phyloP scores from a whole-genome alignment of 371 early-diverging fungal genomes.

The Sporodiniella umbellata region DNA sequence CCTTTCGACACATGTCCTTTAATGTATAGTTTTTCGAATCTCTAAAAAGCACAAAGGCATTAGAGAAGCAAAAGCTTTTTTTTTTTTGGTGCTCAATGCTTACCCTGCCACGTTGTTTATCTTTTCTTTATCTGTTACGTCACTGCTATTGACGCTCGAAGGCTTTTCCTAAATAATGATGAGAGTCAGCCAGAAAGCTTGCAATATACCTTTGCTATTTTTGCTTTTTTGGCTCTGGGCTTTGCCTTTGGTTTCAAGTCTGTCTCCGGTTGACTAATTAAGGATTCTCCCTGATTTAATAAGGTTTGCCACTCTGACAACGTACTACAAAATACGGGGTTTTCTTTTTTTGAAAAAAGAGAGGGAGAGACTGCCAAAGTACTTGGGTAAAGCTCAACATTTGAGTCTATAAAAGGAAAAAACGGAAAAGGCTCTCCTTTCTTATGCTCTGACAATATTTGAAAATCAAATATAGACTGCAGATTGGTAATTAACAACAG shows the following conservation, averaged over 20 bases:
- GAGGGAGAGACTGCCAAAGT: slow-evolving; percentile 6
- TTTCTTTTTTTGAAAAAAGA: slow-evolving; percentile 34
- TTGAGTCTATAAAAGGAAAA: slow-evolving; percentile 28
- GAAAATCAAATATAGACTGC: slow-evolving; percentile 41
- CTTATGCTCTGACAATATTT: slow-evolving; percentile 34
- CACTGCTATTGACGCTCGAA: too few species aligned
- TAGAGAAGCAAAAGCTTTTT: too few species aligned
- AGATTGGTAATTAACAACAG: neutral
- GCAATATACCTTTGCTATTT: neutral
- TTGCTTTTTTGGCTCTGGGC: slow-evolving; percentile 4
- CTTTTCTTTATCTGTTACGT: slow-evolving; percentile 43
- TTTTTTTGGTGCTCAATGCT: neutral
- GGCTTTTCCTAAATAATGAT: too few species aligned
- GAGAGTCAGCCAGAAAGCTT: too few species aligned
- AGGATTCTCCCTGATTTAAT: slow-evolving; percentile 24
- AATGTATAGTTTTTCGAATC: slow-evolving; percentile 49
- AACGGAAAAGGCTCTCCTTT: slow-evolving; percentile 28
- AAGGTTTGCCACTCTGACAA: slow-evolving; percentile 40
- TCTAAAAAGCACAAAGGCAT: too few species aligned
- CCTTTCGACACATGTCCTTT: slow-evolving; percentile 53
- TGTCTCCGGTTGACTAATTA: slow-evolving; percentile 2
- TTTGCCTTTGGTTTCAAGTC: slow-evolving; percentile 7
- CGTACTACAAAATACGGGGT: slow-evolving; percentile 32
- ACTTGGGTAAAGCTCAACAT: neutral
- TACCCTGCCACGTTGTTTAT: slow-evolving; percentile 51